phyloP scores from a whole-genome alignment of 2,329 filamentous ascomycete species.

The Ophiostoma tasmaniense region DNA sequence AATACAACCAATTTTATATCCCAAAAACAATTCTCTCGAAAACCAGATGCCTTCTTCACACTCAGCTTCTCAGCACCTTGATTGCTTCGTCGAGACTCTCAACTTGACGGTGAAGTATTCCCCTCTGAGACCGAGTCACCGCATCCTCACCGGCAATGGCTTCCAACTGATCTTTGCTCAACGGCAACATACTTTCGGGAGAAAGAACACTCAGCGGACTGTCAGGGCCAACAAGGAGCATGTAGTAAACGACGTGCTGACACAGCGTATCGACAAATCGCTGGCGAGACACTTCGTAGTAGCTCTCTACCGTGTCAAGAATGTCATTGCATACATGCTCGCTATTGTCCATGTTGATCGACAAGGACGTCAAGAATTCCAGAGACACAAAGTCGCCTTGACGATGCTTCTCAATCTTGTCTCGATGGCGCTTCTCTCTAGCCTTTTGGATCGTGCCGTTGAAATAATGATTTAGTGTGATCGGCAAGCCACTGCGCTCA shows the following conservation, averaged over 20 bases:
- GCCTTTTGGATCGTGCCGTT: conserved; percentile 30
- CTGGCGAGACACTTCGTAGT: conserved; percentile 53
- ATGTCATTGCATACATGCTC: conserved; percentile 37
- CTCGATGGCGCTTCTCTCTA: conserved; percentile 21
- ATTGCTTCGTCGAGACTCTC: conserved; percentile 34
- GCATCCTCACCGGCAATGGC: conserved; percentile 51
- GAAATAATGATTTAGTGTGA: conserved; percentile 48
- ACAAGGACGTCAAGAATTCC: background rate
- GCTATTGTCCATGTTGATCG: conserved; percentile 19
- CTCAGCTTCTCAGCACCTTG: conserved; percentile 22
- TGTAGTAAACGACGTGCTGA: conserved; percentile 44
- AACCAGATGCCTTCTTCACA: conserved; percentile 26
- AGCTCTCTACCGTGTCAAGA: conserved; percentile 51
- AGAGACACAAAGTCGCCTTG: background rate
- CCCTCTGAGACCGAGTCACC: conserved; percentile 32
- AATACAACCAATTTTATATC: background rate
- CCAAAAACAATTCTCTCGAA: background rate
- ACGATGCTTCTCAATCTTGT: background rate
- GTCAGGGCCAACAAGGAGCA: conserved; percentile 40
- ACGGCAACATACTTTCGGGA: conserved; percentile 38
- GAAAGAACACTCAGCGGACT: conserved; percentile 48
- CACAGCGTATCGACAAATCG: conserved; percentile 57
- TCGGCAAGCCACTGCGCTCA: conserved; percentile 37
- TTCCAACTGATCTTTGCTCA: conserved; percentile 42
- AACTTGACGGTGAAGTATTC: conserved; percentile 38